These are phyloP conservation scores for Lindgomyces ingoldianus DNA, from an alignment of 495 filamentous ascomycete genomes.

Conservation along the genomic window DNA sequence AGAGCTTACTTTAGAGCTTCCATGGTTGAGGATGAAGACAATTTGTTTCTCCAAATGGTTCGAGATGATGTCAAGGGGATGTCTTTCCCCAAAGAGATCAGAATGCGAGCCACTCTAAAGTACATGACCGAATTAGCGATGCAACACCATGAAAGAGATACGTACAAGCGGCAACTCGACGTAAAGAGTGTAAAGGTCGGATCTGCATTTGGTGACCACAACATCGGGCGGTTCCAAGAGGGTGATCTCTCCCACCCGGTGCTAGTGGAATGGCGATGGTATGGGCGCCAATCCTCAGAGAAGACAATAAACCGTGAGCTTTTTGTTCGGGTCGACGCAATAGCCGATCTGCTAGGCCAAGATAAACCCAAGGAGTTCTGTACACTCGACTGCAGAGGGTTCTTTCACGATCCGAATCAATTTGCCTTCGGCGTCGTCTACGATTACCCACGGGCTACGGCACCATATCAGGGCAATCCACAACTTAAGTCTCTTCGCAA, in stretches of 20 bases:
- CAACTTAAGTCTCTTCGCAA: background rate
- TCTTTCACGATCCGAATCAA: constrained; percentile 2
- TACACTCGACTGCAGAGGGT: constrained; percentile 2
- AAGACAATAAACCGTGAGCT: background rate
- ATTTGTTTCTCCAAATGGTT: background rate
- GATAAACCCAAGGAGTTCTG: constrained; percentile 7
- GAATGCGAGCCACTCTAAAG: background rate
- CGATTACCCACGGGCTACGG: background rate
- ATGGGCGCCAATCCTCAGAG: background rate
- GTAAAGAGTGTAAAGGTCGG: background rate
- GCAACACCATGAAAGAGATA: background rate
- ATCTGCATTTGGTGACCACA: background rate
- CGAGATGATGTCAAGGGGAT: background rate
- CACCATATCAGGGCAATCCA: background rate
- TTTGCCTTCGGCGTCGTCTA: constrained; percentile 3
- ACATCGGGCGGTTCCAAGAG: background rate
- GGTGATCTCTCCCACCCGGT: background rate
- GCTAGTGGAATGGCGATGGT: constrained; percentile 6
- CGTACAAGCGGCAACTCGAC: background rate
- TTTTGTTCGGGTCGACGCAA: background rate
- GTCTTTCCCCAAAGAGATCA: background rate
- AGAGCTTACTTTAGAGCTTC: background rate
- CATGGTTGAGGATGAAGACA: background rate
- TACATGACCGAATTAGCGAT: background rate
- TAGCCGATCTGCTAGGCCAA: background rate